Evolutionary conservation across 1,139 yeast species (phyloP), one percentile per base, ranked within the genome.

Genomic region (Pichia sp.): DNA sequence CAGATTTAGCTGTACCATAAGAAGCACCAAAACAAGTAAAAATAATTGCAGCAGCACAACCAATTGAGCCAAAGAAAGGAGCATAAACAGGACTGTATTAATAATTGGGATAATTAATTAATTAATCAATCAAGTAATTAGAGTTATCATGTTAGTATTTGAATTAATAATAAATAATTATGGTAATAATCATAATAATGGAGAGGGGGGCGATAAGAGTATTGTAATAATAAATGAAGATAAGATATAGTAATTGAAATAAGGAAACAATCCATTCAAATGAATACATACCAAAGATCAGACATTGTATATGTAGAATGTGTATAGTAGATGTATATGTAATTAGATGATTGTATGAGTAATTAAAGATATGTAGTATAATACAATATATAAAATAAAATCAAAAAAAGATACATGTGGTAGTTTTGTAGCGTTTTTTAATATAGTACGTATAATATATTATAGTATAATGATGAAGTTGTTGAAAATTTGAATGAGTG

Each of bases 1-100:
- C 99, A 40, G 96, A 86, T 74, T 94, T 94, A 66, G 99, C 99
- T 59, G 98, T 94, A 76, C 98, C 99, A 70, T 90, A 89, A 49
- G 97, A 92, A 61, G 99, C 97, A 76, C 99, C 99, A 65, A 90
- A 86, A 71, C 96, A 88, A 70, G 98, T 92, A 80, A 92, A 89
- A 65, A 92, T 87, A 67, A 94, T 92, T 70, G 99, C 97, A 50
- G 97, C 90, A 54, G 98, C 96, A 77, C 98, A 94, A 66, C 98
- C 98, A 69, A 92, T 87, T 62, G 97, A 90, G 68, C 97, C 97
- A 67, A 90, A 84, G 70, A 90, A 89, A 53, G 97, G 96, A 33
- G 97, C 96, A 71, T 85, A 90, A 39, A 81, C 81, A 47, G 97
- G 97, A 47, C 66, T 59, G 40, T 11, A 30, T 29, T 34, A 41